Base-by-base conservation (phyloP, 148 eudicot species). In the Chenopodium formosanum region DNA sequence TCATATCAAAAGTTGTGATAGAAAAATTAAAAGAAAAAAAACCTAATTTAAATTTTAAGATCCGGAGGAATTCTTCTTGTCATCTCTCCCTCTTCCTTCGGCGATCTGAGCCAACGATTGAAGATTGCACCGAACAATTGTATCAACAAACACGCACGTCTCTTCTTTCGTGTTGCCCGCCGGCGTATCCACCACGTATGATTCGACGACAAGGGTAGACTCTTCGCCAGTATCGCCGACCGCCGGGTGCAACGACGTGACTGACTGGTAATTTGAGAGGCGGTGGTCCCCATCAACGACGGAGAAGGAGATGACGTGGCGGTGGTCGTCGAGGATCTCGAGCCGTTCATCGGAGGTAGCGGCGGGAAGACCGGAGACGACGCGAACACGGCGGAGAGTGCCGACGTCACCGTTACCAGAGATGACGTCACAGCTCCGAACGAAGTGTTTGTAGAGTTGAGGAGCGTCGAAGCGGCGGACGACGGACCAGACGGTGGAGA, bases 381-480 rank as follows among this genome's bases (percentile, higher is more conserved):
- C 90, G 22, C 83, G 86, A 31, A 92, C 89, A n/a, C 88, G 91
- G 4, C 97, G 85, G 62, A 93, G 88, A 40, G 91, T 88, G 31
- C 97, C 97, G 64, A 91, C 91, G 52, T 87, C 89, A 37, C 92
- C 91, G 71, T 88, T 77, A 0, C 90, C 93, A 80, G 88, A 71
- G 64, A 92, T 81, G 74, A 92, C 88, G 90, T 89, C 90, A 80
- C 97, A 92, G 88, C 91, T 91, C 67, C 91, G 91, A 66, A 92
- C 91, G 86, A 92, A 92, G 87, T 92, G 94, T 56, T 92, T 92
- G 86, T 92, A 92, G 0, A 92, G 83, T 32, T 92, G 97, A 0
- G 97, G 97, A 64, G 90, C 86, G 85, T 92, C 97, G 90, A 92
- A 92, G 64, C 97, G 91, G 75, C 97, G 97, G 77, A 92, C 85